Conservation (phyloP, 2,329 filamentous ascomycete species). For the Diplodia scrobiculata region DNA sequence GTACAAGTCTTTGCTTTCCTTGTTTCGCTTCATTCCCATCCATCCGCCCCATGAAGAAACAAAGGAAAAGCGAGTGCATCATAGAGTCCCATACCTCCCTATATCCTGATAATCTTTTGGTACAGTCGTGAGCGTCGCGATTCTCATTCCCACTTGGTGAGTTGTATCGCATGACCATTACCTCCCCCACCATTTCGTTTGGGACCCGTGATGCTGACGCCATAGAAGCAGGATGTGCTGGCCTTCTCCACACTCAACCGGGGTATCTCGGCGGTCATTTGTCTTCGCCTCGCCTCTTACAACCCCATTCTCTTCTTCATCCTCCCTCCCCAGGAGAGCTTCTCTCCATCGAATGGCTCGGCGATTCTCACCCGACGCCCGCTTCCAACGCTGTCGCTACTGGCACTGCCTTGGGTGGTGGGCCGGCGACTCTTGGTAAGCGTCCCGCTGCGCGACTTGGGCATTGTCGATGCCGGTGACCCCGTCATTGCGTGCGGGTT, state of each 20-base stretch:
- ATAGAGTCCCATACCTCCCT: not conserved
- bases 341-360: conserved; percentile 4
- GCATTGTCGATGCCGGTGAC: conserved; percentile 13
- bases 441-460: conserved; percentile 14
- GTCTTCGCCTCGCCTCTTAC: not conserved
- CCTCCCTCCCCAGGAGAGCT: conserved; percentile 26
- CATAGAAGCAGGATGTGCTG: not conserved
- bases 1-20: not conserved
- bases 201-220: conserved; percentile 6
- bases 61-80: not conserved
- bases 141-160: not conserved
- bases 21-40: not conserved
- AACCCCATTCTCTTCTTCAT: conserved; percentile 28
- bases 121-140: conserved; percentile 10
- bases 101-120: not conserved
- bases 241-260: not conserved
- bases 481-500: conserved; percentile 7
- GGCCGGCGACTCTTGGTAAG: conserved; percentile 12
- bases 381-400: conserved; percentile 1
- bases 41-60: not conserved
- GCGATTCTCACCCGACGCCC: not conserved
- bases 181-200: not conserved
- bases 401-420: not conserved
- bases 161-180: conserved; percentile 1
- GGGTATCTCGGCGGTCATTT: not conserved